Percentiles rank a stretch among this genome's conserved stretches.
Evolutionary conservation across 192 early-diverging fungal genomes (phyloP).

Genomic region (Coemansia aciculifera): DNA sequence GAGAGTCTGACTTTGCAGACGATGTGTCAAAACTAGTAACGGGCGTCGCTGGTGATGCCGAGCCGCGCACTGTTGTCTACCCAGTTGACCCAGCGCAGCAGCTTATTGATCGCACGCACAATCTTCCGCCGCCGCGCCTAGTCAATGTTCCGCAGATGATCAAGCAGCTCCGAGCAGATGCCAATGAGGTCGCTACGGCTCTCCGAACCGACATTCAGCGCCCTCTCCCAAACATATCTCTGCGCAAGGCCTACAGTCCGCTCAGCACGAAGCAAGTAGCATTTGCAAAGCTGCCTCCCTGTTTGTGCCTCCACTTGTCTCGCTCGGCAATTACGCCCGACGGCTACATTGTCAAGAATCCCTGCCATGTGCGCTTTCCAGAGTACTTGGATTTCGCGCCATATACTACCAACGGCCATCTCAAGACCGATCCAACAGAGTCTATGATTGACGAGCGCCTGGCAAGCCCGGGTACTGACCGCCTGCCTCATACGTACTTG

Average conservation of each 20-base stretch:
- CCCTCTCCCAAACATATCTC: conserved; percentile 42
- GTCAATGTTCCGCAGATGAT: conserved; percentile 41
- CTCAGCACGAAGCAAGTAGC: conserved; percentile 74
- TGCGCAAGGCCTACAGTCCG: conserved; percentile 48
- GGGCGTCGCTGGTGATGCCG: not conserved
- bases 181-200: conserved; percentile 40
- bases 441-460: conserved; percentile 54
- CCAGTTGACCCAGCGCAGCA: conserved; percentile 43
- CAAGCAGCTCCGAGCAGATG: conserved; percentile 26
- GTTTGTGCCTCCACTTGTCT: conserved; percentile 82
- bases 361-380: conserved; percentile 76
- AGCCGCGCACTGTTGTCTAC: conserved; percentile 15
- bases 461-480: not conserved
- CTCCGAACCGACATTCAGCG: conserved; percentile 54
- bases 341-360: conserved; percentile 78
- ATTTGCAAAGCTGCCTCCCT: conserved; percentile 73
- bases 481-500: conserved; percentile 2
- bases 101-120: conserved; percentile 23
- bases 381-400: conserved; percentile 75
- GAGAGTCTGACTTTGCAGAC: not conserved
- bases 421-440: conserved; percentile 57
- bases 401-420: conserved; percentile 65
- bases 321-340: conserved; percentile 74
- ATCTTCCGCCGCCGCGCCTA: conserved; percentile 37
- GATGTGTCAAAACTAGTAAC: not conserved